A percentile compares a stretch with the other conserved stretches of the same genome.
These are phyloP conservation scores for Yamadazyma oceani DNA, from an alignment of 1,139 yeast genomes.

Conservation along the genomic window DNA sequence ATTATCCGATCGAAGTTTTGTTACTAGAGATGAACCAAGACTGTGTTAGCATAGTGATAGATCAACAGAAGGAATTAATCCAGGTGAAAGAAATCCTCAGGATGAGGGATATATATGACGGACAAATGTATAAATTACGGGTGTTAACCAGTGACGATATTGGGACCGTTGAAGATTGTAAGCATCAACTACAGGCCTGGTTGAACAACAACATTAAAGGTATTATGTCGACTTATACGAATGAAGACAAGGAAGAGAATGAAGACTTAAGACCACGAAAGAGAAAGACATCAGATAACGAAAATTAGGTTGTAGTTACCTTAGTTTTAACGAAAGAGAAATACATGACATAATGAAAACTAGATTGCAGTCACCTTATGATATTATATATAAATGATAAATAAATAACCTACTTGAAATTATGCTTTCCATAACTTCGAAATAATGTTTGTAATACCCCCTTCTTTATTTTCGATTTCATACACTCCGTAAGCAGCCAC, in stretches of 20 bases:
- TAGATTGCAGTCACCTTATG: neutral
- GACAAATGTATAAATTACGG: constrained; percentile 18
- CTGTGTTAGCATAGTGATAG: constrained; percentile 27
- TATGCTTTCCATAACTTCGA: constrained; percentile 43
- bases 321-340: constrained; percentile 8
- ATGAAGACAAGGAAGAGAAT: constrained; percentile 3
- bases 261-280: constrained; percentile 5
- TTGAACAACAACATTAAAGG: constrained; percentile 5
- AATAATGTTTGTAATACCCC: constrained; percentile 38
- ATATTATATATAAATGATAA: constrained; percentile 2
- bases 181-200: constrained; percentile 8
- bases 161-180: constrained; percentile 9
- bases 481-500: constrained; percentile 79
- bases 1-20: constrained; percentile 5
- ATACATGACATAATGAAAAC: constrained; percentile 8
- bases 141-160: constrained; percentile 21
- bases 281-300: constrained; percentile 9
- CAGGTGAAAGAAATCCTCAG: constrained; percentile 19
- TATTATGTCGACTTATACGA: constrained; percentile 6
- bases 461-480: constrained; percentile 69
- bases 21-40: constrained; percentile 21
- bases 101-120: constrained; percentile 34
- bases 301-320: constrained; percentile 3
- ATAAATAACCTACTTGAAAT: constrained; percentile 1
- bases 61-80: constrained; percentile 24